Conservation (phyloP, 768 basidiomycete species). For the Cystobasidium tubakii region DNA sequence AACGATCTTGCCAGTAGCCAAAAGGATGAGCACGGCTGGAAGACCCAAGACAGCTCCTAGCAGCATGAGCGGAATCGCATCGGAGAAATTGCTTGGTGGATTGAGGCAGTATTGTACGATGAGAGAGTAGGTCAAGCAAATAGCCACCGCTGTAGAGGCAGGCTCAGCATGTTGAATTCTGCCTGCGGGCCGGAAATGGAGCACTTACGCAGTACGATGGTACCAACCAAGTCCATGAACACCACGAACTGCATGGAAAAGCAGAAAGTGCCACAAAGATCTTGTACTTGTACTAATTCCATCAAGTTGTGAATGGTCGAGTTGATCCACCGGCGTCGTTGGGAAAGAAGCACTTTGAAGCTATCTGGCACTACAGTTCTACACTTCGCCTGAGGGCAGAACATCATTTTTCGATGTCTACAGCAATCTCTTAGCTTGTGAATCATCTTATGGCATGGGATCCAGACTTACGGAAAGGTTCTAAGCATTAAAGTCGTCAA, state of each 20-base stretch:
- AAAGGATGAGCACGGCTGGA: slow-evolving; percentile 81
- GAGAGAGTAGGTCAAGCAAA: slow-evolving; percentile 79
- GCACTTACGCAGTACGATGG: slow-evolving; percentile 42
- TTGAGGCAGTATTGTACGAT: slow-evolving; percentile 68
- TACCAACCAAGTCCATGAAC: slow-evolving; percentile 55
- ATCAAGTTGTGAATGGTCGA: slow-evolving; percentile 98
- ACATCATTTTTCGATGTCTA: slow-evolving; percentile 93
- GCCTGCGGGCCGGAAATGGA: too few relatives aligned
- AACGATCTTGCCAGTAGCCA: slow-evolving; percentile 88
- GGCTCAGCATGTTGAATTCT: neutral
- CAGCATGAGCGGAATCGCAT: slow-evolving; percentile 88
- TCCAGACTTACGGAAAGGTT: slow-evolving; percentile 64
- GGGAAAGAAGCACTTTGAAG: slow-evolving; percentile 84
- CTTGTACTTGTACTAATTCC: slow-evolving; percentile 94
- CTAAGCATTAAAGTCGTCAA: slow-evolving; percentile 90
- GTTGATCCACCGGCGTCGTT: slow-evolving; percentile 98
- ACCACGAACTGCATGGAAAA: slow-evolving; percentile 99
- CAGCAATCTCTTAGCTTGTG: too few relatives aligned
- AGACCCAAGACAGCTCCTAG: slow-evolving; percentile 86
- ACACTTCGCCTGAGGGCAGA: slow-evolving; percentile 90
- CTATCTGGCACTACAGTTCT: slow-evolving; percentile 94
- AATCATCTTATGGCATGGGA: neutral
- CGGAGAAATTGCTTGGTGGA: slow-evolving; percentile 77
- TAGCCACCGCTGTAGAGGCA: slow-evolving; percentile 87
- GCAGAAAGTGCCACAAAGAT: slow-evolving; percentile 97